Evolutionary conservation across 108 stramenopile genomes (phyloP), one percentile per base, ranked within the genome.

Genomic region (Nitzschia putrida): DNA sequence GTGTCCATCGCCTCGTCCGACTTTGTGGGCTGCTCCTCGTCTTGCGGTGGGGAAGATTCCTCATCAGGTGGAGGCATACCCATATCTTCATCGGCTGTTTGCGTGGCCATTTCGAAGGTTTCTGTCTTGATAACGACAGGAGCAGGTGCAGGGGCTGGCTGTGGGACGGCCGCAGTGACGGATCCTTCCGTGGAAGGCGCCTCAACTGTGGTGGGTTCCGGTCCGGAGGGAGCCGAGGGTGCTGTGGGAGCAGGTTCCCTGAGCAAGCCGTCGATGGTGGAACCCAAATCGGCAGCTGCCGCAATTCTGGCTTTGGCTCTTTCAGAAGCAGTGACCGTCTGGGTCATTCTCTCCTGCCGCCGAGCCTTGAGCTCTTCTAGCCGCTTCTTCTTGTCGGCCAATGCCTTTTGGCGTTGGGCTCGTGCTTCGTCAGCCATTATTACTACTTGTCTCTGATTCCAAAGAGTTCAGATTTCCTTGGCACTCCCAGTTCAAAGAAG

Each of bases 301-400:
- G 41, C 67, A 34, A 69, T 67, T 53, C 47, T 68, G 18, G 50
- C 74, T 16, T 23, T 64, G 10, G 68, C 78, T 22, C 53, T 16
- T 25, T 55, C 83, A n/a, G 65, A 41, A 22, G 54, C 52, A 58
- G 61, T 57, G 16, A 61, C 66, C 10, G 79, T 61, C 50, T 71
- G 79, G 11, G 76, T 66, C 3, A 61, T 56, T 26, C 88, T 72
- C 40, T 65, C 64, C 39, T 61, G 37, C 49, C 92, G 74, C 18
- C 88, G 74, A 23, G 86, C 87, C 76, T 85, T 88, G 53, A 94
- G 82, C 25, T 90, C 88, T 50, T 89, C 90, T 41, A 94, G 74
- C 7, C 85, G 80, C 47, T 78, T 76, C 63, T 84, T 86, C 73
- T 91, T 90, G 55, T 91, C 89, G 43, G 79, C 92, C 52, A 94